Evolutionary conservation across 2,329 filamentous ascomycete genomes (phyloP).

Genomic region (Trichoderma sp.): DNA sequence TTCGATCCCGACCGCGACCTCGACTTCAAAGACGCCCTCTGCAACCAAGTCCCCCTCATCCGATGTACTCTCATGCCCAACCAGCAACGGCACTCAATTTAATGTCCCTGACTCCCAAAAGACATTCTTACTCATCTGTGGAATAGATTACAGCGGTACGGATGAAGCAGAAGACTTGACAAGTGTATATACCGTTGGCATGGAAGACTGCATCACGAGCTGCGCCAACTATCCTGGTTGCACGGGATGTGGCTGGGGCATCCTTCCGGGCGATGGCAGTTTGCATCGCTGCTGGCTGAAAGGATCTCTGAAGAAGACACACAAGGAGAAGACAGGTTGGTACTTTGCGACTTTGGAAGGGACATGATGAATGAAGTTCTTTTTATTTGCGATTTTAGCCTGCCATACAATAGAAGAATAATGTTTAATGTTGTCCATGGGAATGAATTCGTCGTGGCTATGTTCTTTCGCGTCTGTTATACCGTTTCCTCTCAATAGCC

Average conservation of each 20-base stretch:
- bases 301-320: slow-evolving; percentile 36
- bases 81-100: slow-evolving; percentile 47
- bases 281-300: slow-evolving; percentile 49
- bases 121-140: slow-evolving; percentile 47
- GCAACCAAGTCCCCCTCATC: slow-evolving; percentile 27
- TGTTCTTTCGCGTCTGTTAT: neutral
- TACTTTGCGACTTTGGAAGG: slow-evolving; percentile 44
- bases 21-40: slow-evolving; percentile 21
- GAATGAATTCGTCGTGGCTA: neutral
- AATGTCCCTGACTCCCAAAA: slow-evolving; percentile 42
- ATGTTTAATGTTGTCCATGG: neutral
- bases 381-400: neutral
- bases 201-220: slow-evolving; percentile 47
- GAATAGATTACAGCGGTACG: slow-evolving; percentile 46
- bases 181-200: slow-evolving; percentile 40
- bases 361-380: neutral
- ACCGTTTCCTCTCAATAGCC: neutral
- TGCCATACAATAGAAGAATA: neutral
- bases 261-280: slow-evolving; percentile 42
- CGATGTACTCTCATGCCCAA: slow-evolving; percentile 42
- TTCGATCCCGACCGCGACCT: slow-evolving; percentile 23
- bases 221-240: slow-evolving; percentile 45
- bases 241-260: slow-evolving; percentile 48
- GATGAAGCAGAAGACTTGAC: slow-evolving; percentile 39
- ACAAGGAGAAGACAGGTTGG: slow-evolving; percentile 41